Conservation (phyloP, 345 rosid species). For the Gossypium longicalyx region DNA sequence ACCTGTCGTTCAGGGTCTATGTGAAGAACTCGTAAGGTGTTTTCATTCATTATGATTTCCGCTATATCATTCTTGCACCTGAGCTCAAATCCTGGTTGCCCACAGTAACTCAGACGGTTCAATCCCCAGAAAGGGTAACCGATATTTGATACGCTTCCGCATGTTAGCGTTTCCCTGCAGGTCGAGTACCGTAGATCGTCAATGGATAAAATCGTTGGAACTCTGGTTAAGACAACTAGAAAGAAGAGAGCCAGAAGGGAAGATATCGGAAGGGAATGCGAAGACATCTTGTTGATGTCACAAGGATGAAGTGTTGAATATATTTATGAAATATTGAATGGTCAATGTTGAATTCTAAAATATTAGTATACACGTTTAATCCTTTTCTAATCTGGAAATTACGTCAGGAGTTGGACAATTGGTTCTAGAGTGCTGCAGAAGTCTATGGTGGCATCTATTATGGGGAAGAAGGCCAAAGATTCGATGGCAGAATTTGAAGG, state of each 20-base stretch:
- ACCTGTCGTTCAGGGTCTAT: neutral
- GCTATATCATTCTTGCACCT: conserved; percentile 14
- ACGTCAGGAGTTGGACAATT: neutral
- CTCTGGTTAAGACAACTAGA: neutral
- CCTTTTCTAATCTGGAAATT: neutral
- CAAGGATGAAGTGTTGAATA: neutral
- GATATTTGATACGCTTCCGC: conserved; percentile 21
- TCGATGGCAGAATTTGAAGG: neutral
- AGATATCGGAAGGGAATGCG: neutral
- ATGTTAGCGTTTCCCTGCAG: conserved; percentile 22
- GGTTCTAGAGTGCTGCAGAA: neutral
- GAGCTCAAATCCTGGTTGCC: conserved; percentile 23
- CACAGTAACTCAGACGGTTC: conserved; percentile 20
- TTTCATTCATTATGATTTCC: conserved; percentile 16
- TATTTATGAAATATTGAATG: neutral
- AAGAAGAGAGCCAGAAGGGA: neutral
- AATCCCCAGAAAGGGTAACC: conserved; percentile 36
- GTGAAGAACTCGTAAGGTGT: conserved; percentile 8
- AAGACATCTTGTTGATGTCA: neutral
- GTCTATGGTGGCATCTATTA: neutral
- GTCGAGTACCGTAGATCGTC: neutral
- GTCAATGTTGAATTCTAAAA: neutral
- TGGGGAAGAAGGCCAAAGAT: neutral
- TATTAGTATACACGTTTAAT: neutral
- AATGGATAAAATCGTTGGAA: neutral